Evolutionary conservation across 768 basidiomycete genomes (phyloP), one percentile per base, ranked within the genome.

Genomic region (Tricholoma sp.): DNA sequence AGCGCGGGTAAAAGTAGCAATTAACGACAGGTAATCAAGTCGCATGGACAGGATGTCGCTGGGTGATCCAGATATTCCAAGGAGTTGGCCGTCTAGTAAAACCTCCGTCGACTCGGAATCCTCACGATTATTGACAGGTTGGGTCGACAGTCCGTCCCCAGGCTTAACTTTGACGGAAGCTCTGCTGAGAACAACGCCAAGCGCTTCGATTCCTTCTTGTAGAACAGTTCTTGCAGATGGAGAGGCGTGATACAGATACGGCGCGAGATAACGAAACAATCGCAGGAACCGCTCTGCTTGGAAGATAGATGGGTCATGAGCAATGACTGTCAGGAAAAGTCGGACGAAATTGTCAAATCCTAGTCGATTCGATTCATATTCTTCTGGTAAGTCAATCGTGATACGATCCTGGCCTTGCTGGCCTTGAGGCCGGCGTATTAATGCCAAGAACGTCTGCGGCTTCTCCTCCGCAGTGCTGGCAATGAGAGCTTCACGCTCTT

Each of bases 261-360:
- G 83, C 0, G 80, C 70, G 49, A 88, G 70, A 39, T 77, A 73
- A 9, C 82, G 80, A 16, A 92, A 73, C 24, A 88, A 72, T 4
- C 77, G 76, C 41, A 92, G 71, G 70, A 91, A 91, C 54, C 85
- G 77, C 60, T 89, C 82, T 2, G 89, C 85, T 19, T 89, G 83
- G 21, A 80, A 69, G 49, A 84, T 84, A 4, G 79, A 75, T 14
- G 85, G 77, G 66, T 90, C 85, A 61, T 90, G 85, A 5, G 88
- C 89, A 54, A 92, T 88, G 57, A 92, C 85, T 1, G 89, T 91
- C 29, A 91, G 76, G 65, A 90, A 83, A 7, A 92, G 75, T 14
- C 84, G 81, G 27, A 89, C 81, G 22, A 90, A 75, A 64, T 91
- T 76, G 58, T 86, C 85, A 63, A 86, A 74, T 18, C 74, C 74